Base-by-base conservation (phyloP, 2,329 filamentous ascomycete species). In the Daldinia eschscholtzii region DNA sequence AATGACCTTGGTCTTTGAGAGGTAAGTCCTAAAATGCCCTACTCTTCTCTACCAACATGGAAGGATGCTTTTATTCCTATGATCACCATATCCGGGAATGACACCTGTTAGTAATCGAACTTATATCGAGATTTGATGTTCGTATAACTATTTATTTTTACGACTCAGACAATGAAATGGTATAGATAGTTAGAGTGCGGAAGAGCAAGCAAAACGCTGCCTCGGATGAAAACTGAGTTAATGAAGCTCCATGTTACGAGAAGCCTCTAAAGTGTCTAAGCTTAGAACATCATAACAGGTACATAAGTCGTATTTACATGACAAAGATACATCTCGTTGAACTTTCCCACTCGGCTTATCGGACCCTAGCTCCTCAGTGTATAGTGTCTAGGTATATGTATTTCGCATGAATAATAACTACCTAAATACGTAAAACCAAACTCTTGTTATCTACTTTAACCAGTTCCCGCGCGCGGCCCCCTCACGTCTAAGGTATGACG, bases 401-500 rank as follows among this genome's bases (percentile, higher is more conserved):
- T 52, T n/a, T 20, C 4, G 15, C 46, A 33, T 50, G 6, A 10
- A 33, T 13, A 26, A 3, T 2, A 4, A 9, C 39, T 2, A 4
- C 1, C 39, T 18, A n/a, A 42, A 42, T 18, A 42, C n/a, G 35
- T 37, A 7, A 37, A 37, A 37, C 35, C 35, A 9, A 37, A 23
- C 20, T 23, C 35, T 37, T 37, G 35, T 37, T 37, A 37, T 37
- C 12, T 37, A 9, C 35, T 37, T 52, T 42, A n/a, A 20, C n/a
- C 41, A 42, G n/a, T 9, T 7, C 41, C 9, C n/a, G 41, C 28
- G 13, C n/a, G 41, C 28, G 13, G 15, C 28, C 46, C 46, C 18
- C 26, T 13, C n/a, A 15, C 15, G 52, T 30, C n/a, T 1, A 35
- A 26, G 28, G 4, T 59, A 66, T 66, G 64, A 66, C 64, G 64